These are phyloP conservation scores for Ramicandelaber brevisporus DNA, from an alignment of 192 early-diverging fungal species.

Conservation along the genomic window DNA sequence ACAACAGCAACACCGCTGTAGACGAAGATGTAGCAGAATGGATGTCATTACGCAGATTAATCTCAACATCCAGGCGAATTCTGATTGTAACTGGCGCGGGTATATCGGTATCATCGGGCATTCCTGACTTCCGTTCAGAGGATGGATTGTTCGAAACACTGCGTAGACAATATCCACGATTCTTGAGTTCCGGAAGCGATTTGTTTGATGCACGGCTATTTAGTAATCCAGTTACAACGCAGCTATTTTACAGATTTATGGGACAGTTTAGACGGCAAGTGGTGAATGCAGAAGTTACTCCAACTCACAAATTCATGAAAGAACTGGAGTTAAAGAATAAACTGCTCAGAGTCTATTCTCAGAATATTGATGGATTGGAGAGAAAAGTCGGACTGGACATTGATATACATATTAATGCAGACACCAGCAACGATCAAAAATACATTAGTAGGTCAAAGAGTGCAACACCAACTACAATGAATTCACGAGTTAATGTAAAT, in stretches of 20 bases:
- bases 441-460: too few species aligned
- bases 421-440: too few species aligned
- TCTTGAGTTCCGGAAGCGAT: constrained; percentile 52
- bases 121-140: constrained; percentile 90
- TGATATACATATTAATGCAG: constrained; percentile 5
- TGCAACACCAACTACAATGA: too few species aligned
- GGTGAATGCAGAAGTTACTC: constrained; percentile 44
- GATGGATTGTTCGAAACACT: constrained; percentile 68
- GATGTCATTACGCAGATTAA: too few species aligned
- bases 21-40: too few species aligned
- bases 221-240: constrained; percentile 28
- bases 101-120: constrained; percentile 81
- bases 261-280: constrained; percentile 55
- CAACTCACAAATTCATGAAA: constrained; percentile 69
- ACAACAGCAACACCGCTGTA: too few species aligned
- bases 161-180: constrained; percentile 47
- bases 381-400: constrained; percentile 37
- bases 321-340: constrained; percentile 41
- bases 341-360: constrained; percentile 80
- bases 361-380: constrained; percentile 92
- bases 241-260: constrained; percentile 44
- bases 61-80: constrained; percentile 23
- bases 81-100: constrained; percentile 81
- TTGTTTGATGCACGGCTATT: constrained; percentile 89
- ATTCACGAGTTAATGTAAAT: too few species aligned